Percentiles rank a stretch among this genome's conserved stretches.
phyloP scores from a whole-genome alignment of 2,329 filamentous ascomycete genomes.

The Zymoseptoria pseudotritici region DNA sequence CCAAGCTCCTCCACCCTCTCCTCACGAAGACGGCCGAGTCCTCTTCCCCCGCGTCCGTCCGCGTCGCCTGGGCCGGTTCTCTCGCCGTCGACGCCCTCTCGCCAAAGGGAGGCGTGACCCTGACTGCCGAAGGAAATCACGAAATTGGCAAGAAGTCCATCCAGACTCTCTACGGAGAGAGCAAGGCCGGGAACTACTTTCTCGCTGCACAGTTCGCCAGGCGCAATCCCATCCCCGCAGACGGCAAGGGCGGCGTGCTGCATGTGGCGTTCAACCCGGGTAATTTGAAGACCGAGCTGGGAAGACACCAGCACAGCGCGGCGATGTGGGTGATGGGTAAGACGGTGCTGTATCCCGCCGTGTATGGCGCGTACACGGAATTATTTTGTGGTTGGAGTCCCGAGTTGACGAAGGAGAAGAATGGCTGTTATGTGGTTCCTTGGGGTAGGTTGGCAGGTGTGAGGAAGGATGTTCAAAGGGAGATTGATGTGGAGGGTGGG shows the following conservation, averaged over 20 bases:
- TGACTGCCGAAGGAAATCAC: conserved; percentile 10
- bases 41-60: conserved; percentile 17
- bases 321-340: conserved; percentile 4
- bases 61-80: conserved; percentile 27
- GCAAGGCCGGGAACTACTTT: conserved; percentile 25
- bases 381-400: conserved; percentile 25
- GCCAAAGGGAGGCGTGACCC: conserved; percentile 12
- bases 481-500: conserved; percentile 25
- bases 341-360: conserved; percentile 18
- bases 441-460: conserved; percentile 28
- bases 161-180: conserved; percentile 19
- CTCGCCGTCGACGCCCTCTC: conserved; percentile 17
- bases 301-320: conserved; percentile 18
- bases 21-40: conserved; percentile 21
- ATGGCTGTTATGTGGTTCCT: conserved; percentile 26
- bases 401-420: conserved; percentile 23
- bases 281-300: conserved; percentile 25
- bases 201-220: conserved; percentile 17
- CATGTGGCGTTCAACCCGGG: conserved; percentile 27
- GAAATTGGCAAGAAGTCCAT: conserved; percentile 8
- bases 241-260: conserved; percentile 17
- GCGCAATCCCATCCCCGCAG: conserved; percentile 1
- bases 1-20: conserved; percentile 25
- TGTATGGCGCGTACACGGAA: conserved; percentile 29
- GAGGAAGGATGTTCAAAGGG: conserved; percentile 25